phyloP scores from a whole-genome alignment of 2,329 filamentous ascomycete species.

The Neonectria magnoliae region DNA sequence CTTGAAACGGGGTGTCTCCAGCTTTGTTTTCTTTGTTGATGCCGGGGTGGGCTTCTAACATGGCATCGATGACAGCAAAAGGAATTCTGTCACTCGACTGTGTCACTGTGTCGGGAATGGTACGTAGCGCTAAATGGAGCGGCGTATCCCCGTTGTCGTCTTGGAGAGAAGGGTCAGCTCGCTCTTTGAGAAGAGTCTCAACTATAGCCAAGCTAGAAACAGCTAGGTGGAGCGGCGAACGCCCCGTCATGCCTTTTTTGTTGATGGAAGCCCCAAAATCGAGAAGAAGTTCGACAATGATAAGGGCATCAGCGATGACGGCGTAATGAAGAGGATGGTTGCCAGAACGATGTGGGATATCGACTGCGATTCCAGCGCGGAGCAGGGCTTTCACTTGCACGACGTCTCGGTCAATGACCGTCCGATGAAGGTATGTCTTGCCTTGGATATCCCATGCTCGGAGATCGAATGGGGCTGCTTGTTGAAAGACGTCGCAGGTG shows the following conservation, averaged over 20 bases:
- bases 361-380: not conserved
- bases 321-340: not conserved
- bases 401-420: not conserved
- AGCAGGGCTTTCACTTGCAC: not conserved
- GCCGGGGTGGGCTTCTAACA: not conserved
- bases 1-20: not conserved
- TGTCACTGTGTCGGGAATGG: too few species aligned
- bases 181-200: not conserved
- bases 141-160: conserved; percentile 6
- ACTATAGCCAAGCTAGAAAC: not conserved
- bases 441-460: not conserved
- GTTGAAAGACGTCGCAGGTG: too few species aligned
- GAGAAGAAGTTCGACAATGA: not conserved
- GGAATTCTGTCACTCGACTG: too few species aligned
- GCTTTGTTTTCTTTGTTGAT: not conserved
- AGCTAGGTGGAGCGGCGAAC: conserved; percentile 5
- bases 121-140: not conserved
- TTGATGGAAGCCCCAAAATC: not conserved
- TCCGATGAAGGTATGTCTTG: not conserved
- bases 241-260: not conserved
- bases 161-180: not conserved
- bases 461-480: not conserved
- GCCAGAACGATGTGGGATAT: not conserved
- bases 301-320: not conserved
- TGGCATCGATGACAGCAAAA: not conserved